These are phyloP conservation scores for Rostrohypoxylon terebratum DNA, from an alignment of 495 filamentous ascomycete genomes.

Conservation along the genomic window DNA sequence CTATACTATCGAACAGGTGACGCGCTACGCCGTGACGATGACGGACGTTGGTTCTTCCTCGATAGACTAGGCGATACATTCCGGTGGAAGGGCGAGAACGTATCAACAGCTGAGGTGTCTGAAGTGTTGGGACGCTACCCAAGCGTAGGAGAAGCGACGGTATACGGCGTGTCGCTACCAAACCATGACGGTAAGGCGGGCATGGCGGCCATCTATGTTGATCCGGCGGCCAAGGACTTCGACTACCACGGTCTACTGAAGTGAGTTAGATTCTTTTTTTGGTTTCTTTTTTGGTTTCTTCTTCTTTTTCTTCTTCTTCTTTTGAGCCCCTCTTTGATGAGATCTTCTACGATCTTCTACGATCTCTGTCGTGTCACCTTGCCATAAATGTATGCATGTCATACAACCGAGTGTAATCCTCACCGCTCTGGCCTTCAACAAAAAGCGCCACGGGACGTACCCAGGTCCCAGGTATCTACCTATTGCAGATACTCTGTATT, in stretches of 20 bases:
- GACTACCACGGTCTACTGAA: slow-evolving; percentile 66
- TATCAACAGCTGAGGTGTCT: slow-evolving; percentile 81
- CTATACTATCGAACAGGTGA: slow-evolving; percentile 81
- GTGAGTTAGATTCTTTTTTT: slow-evolving; percentile 47
- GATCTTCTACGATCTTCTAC: not conserved
- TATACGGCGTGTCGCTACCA: slow-evolving; percentile 80
- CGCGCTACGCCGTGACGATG: slow-evolving; percentile 69
- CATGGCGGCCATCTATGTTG: slow-evolving; percentile 69
- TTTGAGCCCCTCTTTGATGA: slow-evolving; percentile 3
- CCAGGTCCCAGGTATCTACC: too few relatives aligned
- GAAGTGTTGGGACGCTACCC: slow-evolving; percentile 74
- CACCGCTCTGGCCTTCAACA: slow-evolving; percentile 11
- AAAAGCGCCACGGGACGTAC: slow-evolving; percentile 17
- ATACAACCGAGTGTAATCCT: slow-evolving; percentile 3
- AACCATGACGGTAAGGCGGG: slow-evolving; percentile 79
- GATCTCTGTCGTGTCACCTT: slow-evolving; percentile 9
- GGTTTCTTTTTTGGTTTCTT: not conserved
- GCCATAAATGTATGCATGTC: not conserved
- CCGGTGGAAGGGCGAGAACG: slow-evolving; percentile 87
- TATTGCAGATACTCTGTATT: slow-evolving; percentile 6
- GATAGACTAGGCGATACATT: slow-evolving; percentile 84
- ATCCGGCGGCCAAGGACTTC: slow-evolving; percentile 58
- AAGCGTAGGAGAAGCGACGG: slow-evolving; percentile 78
- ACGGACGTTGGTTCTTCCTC: slow-evolving; percentile 83
- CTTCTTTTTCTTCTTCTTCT: not conserved